Conservation (phyloP, 805 yeast genomes). For the Ogataea paraovalis region DNA sequence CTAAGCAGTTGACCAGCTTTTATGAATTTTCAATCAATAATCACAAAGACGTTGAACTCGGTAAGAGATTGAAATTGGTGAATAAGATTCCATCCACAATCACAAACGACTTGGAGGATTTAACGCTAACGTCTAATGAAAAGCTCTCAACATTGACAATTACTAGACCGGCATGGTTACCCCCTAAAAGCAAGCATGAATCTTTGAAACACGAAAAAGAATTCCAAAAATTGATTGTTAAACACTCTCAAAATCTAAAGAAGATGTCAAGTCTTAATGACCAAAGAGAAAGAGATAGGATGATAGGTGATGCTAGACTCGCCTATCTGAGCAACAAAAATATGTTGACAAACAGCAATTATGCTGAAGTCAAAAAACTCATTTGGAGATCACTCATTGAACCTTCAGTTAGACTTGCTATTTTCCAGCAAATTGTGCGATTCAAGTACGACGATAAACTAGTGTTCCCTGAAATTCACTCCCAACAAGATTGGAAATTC, state of each 20-base stretch:
- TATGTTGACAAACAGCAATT: slow-evolving; percentile 25
- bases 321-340: slow-evolving; percentile 27
- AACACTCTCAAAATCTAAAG: slow-evolving; percentile 30
- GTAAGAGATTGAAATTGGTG: slow-evolving; percentile 33
- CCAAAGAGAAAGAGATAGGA: slow-evolving; percentile 27
- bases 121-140: slow-evolving; percentile 55
- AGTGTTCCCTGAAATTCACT: neutral
- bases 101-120: slow-evolving; percentile 51
- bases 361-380: slow-evolving; percentile 31
- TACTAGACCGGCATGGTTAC: slow-evolving; percentile 68
- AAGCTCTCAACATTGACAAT: slow-evolving; percentile 52
- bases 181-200: slow-evolving; percentile 58
- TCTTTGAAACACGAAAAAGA: slow-evolving; percentile 53
- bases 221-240: slow-evolving; percentile 36
- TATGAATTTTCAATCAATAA: slow-evolving; percentile 37
- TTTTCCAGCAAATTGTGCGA: slow-evolving; percentile 19
- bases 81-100: slow-evolving; percentile 32
- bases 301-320: slow-evolving; percentile 33
- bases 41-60: slow-evolving; percentile 34
- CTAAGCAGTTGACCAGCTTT: slow-evolving; percentile 38
- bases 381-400: slow-evolving; percentile 30
- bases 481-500: slow-evolving; percentile 14
- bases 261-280: slow-evolving; percentile 31
- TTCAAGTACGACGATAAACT: neutral
- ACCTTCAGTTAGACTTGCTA: slow-evolving; percentile 12